A percentile compares a stretch with the other conserved stretches of the same genome.
Evolutionary conservation across 1,284 basidiomycete genomes (phyloP).

Genomic region (Hypsizygus ulmarius): DNA sequence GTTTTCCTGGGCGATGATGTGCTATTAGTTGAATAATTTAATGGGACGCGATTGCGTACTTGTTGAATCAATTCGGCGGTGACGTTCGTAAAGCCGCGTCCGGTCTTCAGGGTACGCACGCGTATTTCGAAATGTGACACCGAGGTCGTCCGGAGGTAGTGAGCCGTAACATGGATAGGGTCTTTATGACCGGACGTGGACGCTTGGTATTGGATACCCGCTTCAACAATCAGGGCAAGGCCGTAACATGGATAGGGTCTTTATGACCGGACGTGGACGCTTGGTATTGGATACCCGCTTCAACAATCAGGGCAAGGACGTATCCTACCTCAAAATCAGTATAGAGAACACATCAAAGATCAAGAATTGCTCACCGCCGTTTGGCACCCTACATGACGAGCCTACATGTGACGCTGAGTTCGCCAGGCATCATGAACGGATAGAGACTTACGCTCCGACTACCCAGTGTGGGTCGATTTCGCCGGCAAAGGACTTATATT

Average conservation of each 20-base stretch:
- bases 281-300: conserved; percentile 53
- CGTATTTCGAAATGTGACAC: conserved; percentile 43
- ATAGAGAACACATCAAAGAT: not conserved
- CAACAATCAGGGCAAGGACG: conserved; percentile 49
- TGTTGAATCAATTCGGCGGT: conserved; percentile 54
- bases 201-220: conserved; percentile 50
- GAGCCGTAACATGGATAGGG: conserved; percentile 56
- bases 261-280: too few relatives aligned
- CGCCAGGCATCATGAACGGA: not conserved
- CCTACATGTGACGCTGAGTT: conserved; percentile 2
- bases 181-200: conserved; percentile 43
- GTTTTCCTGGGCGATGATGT: conserved; percentile 35
- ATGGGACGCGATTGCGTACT: conserved; percentile 30
- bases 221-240: conserved; percentile 51
- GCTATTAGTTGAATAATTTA: conserved; percentile 1
- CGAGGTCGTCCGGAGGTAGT: conserved; percentile 49
- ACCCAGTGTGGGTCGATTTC: conserved; percentile 44
- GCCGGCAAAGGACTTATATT: conserved; percentile 34
- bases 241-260: too few relatives aligned
- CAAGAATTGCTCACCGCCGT: conserved; percentile 43
- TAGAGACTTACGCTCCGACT: conserved; percentile 37
- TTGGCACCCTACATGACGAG: conserved; percentile 39
- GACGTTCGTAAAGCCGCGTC: conserved; percentile 52
- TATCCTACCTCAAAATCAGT: conserved; percentile 42
- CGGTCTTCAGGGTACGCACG: conserved; percentile 43